Base-by-base conservation (phyloP, 164 flowering plant species). In the Aristolochia fimbriata region DNA sequence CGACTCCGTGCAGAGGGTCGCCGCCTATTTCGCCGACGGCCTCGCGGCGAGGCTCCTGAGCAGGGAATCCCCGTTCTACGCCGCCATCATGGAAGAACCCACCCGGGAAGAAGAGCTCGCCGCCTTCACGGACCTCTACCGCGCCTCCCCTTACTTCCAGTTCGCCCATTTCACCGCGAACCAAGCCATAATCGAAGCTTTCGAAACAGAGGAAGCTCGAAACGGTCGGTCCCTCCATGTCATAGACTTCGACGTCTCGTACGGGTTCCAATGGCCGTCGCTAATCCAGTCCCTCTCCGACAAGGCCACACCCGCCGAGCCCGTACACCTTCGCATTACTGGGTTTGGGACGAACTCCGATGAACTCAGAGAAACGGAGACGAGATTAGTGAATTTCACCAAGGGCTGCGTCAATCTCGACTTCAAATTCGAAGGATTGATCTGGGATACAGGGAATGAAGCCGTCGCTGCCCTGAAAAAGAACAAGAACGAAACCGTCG, bases 241-340 rank as follows among this genome's bases (percentile, higher is more conserved):
- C 0, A 67, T 86, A 19, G 93, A 86, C 61, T 82, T 82, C 33
- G 86, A 86, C 53, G 71, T 84, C 64, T 80, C 79, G 0, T 78
- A 86, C 55, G 93, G 93, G 4, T 78, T 86, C 65, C 93, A 86
- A 37, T 86, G 93, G 93, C 93, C 93, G 59, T 86, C 89, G 68
- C 72, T 86, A 10, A 82, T 86, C 2, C 93, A 86, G 45, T 84
- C 93, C 14, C 80, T 86, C 2, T 80, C 93, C 10, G 87, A 84
- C n/a, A 86, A 76, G 61, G 83, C 86, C 14, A 68, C 70, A 17
- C 47, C 22, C 4, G 58, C 57, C 8, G 72, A 72, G 15, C 58
- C 48, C 21, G 71, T 82, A 4, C 78, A 70, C 4, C 80, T 86
- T 6, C 60, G 71, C 4, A 76, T 86, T 16, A 82, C 87, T 0